Percentiles rank a stretch among this genome's conserved stretches.
phyloP scores from a whole-genome alignment of 2,329 filamentous ascomycete species.

The Colletotrichum tofieldiae region DNA sequence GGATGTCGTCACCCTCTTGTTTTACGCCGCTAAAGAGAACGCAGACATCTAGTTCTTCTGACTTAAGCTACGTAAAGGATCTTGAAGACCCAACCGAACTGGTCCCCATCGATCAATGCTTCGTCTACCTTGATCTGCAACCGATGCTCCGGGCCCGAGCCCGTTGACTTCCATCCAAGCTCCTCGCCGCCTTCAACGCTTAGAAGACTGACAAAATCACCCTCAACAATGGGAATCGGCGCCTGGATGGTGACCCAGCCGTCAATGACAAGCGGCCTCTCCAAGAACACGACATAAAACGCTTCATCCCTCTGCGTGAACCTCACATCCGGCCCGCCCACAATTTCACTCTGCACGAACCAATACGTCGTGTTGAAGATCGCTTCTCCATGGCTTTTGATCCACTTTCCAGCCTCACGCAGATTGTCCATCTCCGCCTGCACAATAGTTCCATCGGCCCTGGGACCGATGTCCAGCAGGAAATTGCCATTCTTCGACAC shows the following conservation, averaged over 20 bases:
- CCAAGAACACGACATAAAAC: conserved; percentile 66
- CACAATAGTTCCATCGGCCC: conserved; percentile 68
- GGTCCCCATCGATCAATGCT: conserved; percentile 52
- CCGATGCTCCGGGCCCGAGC: conserved; percentile 44
- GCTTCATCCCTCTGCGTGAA: conserved; percentile 68
- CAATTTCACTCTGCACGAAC: conserved; percentile 62
- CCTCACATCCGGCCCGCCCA: conserved; percentile 53
- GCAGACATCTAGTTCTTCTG: too few relatives aligned
- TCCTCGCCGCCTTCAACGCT: conserved; percentile 55
- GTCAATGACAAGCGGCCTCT: conserved; percentile 53
- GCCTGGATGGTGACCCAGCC: conserved; percentile 57
- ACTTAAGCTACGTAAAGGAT: conserved; percentile 43
- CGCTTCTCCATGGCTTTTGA: conserved; percentile 66
- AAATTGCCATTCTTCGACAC: conserved; percentile 71
- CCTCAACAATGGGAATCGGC: conserved; percentile 62
- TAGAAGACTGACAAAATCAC: conserved; percentile 58
- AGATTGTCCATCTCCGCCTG: conserved; percentile 64
- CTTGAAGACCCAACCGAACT: conserved; percentile 57
- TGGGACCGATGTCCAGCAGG: conserved; percentile 70
- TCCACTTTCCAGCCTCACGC: conserved; percentile 68
- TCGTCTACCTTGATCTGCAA: conserved; percentile 45
- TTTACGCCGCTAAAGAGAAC: too few relatives aligned
- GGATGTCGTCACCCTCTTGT: too few relatives aligned
- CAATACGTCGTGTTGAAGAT: conserved; percentile 72
- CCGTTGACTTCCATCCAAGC: conserved; percentile 12